Evolutionary conservation across 2,329 filamentous ascomycete genomes (phyloP).

Genomic region (Cercospora zeina): DNA sequence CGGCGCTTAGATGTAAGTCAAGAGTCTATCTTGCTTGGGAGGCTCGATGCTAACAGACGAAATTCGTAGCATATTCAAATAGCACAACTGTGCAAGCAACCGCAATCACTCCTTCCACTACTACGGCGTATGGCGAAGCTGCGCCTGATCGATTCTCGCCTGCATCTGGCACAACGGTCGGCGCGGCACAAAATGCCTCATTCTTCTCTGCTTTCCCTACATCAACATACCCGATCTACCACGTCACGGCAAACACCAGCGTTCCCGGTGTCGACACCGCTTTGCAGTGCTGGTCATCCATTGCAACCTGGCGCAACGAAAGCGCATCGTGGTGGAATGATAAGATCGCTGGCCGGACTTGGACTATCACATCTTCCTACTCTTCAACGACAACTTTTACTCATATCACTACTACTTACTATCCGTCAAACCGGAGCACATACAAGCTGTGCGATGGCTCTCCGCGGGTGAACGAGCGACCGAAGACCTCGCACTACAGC

Average conservation of each 20-base stretch:
- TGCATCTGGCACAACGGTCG: too few relatives aligned
- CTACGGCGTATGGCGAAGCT: too few relatives aligned
- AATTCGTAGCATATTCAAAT: too few relatives aligned
- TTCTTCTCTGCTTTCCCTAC: not conserved
- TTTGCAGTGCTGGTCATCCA: conserved; percentile 19
- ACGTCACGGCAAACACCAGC: not conserved
- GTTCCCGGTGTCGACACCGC: not conserved
- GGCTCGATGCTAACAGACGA: too few relatives aligned
- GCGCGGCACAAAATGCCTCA: too few relatives aligned
- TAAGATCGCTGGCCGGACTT: conserved; percentile 18
- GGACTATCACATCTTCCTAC: conserved; percentile 9
- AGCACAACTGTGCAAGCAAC: too few relatives aligned
- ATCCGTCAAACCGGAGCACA: conserved; percentile 21
- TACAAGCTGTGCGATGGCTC: conserved; percentile 34
- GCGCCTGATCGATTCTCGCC: too few relatives aligned
- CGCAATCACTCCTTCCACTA: too few relatives aligned
- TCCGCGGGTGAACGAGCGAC: conserved; percentile 27
- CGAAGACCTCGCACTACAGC: conserved; percentile 16
- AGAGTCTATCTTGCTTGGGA: too few relatives aligned
- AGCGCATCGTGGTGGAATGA: conserved; percentile 16
- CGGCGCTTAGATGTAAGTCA: too few relatives aligned
- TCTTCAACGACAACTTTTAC: not conserved
- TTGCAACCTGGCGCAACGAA: conserved; percentile 19
- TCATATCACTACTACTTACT: conserved; percentile 20
- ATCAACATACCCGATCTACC: not conserved